A percentile compares a stretch with the other conserved stretches of the same genome.
phyloP scores from a whole-genome alignment of 2,329 filamentous ascomycete species.

The Didymellaceae sp. region DNA sequence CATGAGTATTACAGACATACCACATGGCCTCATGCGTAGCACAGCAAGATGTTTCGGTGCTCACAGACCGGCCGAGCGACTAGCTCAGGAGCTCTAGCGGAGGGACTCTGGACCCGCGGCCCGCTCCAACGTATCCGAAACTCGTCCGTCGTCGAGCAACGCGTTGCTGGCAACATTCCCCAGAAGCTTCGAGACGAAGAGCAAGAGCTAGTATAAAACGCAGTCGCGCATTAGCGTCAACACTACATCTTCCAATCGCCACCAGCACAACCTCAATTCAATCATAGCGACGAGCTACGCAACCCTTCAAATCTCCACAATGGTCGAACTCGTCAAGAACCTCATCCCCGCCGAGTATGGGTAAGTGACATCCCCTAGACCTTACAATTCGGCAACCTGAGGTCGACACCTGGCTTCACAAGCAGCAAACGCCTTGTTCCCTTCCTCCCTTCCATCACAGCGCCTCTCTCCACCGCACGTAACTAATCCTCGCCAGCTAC shows the following conservation, averaged over 20 bases:
- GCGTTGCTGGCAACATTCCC: neutral
- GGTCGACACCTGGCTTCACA: neutral
- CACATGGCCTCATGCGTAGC: neutral
- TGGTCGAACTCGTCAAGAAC: slow-evolving; percentile 19
- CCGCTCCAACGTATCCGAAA: slow-evolving; percentile 10
- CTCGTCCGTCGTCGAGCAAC: slow-evolving; percentile 12
- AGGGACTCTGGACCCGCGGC: slow-evolving; percentile 6
- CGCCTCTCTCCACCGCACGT: too few relatives aligned
- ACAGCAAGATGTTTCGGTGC: neutral
- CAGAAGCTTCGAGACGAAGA: slow-evolving; percentile 10
- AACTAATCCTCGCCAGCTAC: slow-evolving; percentile 52
- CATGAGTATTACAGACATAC: neutral
- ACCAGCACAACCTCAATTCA: neutral
- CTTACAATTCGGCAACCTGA: neutral
- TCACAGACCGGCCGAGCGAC: slow-evolving; percentile 8
- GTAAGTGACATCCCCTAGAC: neutral
- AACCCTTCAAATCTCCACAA: neutral
- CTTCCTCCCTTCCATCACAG: neutral
- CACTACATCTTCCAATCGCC: neutral
- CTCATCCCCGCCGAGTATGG: slow-evolving; percentile 18
- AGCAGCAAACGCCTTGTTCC: neutral
- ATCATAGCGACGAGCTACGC: neutral
- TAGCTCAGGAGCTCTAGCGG: slow-evolving; percentile 6
- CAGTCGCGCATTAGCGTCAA: neutral
- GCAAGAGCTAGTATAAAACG: slow-evolving; percentile 9